These are phyloP conservation scores for Tubosaeta sp. DNA, from an alignment of 768 basidiomycete genomes.

Conservation along the genomic window DNA sequence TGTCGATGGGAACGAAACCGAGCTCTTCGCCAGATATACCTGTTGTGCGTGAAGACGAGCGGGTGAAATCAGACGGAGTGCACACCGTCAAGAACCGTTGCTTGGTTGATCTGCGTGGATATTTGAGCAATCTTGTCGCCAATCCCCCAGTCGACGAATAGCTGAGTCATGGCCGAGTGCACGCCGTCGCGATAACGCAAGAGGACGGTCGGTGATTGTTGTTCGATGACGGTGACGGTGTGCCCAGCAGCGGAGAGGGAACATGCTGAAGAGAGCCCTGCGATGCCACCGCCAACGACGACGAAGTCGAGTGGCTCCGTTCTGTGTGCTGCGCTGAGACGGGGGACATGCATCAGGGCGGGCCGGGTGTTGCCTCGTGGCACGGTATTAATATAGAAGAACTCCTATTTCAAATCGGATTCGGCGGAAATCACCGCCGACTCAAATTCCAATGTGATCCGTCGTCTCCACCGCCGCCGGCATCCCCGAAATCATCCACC, in stretches of 20 bases:
- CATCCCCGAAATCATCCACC: too few species aligned
- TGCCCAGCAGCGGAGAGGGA: slow-evolving; percentile 53
- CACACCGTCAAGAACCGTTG: slow-evolving; percentile 18
- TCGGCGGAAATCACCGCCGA: too few species aligned
- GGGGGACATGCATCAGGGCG: slow-evolving; percentile 11
- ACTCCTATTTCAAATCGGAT: too few species aligned
- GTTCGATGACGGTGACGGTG: slow-evolving; percentile 51
- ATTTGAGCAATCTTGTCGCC: slow-evolving; percentile 38
- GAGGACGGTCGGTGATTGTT: slow-evolving; percentile 36
- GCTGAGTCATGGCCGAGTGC: slow-evolving; percentile 48
- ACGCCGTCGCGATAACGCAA: slow-evolving; percentile 36
- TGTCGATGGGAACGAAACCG: slow-evolving; percentile 41
- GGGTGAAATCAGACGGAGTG: too few species aligned
- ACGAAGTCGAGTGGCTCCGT: slow-evolving; percentile 19
- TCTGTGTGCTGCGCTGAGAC: slow-evolving; percentile 2
- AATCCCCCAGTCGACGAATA: slow-evolving; percentile 52
- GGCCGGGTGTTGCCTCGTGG: too few species aligned
- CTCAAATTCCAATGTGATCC: too few species aligned
- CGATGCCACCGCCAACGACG: slow-evolving; percentile 33
- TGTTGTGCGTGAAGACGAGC: slow-evolving; percentile 13
- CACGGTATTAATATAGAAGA: too few species aligned
- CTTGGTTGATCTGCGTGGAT: slow-evolving; percentile 11
- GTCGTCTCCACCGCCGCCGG: too few species aligned
- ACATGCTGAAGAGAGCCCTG: slow-evolving; percentile 54
- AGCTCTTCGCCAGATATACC: slow-evolving; percentile 41